Conservation (phyloP, 108 stramenopile species). For the Nannochloropsis oceanica region DNA sequence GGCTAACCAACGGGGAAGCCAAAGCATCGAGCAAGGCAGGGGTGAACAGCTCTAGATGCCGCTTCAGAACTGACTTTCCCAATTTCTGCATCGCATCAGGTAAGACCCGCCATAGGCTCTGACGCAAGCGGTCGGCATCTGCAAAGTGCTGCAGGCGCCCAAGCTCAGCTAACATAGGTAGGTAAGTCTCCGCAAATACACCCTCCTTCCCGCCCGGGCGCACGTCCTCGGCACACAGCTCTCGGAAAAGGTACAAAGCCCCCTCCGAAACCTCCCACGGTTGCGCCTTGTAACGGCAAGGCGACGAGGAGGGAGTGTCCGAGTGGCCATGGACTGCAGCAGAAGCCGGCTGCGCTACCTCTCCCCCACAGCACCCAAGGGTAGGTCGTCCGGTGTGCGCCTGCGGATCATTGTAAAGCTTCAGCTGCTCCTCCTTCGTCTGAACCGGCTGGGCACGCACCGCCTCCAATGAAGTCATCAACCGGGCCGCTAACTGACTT, state of each 20-base stretch:
- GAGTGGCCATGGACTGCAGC: neutral
- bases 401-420: neutral
- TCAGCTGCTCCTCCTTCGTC: neutral
- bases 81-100: neutral
- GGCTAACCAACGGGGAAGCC: neutral
- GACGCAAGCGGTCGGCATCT: neutral
- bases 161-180: neutral
- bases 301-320: neutral
- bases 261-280: neutral
- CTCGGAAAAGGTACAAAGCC: neutral
- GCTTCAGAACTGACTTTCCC: neutral
- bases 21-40: neutral
- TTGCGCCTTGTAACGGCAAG: neutral
- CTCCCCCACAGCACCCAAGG: neutral
- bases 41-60: neutral
- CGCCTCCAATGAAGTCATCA: neutral
- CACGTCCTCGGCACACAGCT: neutral
- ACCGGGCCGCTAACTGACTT: neutral
- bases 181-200: neutral
- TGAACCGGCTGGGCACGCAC: neutral
- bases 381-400: neutral
- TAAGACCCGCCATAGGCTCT: neutral
- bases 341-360: neutral
- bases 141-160: neutral
- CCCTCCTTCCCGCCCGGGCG: neutral